Evolutionary conservation across 2,329 filamentous ascomycete species (phyloP).

Genomic region (Beauveria scarabaeidicola): DNA sequence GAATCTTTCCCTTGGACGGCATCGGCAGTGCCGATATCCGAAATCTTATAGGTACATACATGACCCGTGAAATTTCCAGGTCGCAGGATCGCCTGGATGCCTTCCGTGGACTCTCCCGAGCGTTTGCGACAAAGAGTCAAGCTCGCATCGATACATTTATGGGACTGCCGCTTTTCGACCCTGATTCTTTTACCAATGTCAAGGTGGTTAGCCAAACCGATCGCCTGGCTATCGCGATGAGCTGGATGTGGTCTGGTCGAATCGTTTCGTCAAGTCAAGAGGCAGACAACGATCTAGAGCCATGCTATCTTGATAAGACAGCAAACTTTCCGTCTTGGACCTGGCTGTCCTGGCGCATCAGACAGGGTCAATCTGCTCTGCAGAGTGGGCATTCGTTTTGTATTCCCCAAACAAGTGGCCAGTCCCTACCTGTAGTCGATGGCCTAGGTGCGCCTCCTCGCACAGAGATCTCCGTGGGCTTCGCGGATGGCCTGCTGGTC

Average conservation of each 20-base stretch:
- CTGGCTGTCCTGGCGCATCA: constrained; percentile 28
- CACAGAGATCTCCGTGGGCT: constrained; percentile 27
- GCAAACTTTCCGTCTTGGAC: constrained; percentile 28
- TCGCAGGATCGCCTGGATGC: constrained; percentile 26
- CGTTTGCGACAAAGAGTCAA: constrained; percentile 20
- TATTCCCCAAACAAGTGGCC: constrained; percentile 23
- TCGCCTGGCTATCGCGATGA: constrained; percentile 25
- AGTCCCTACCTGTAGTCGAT: constrained; percentile 20
- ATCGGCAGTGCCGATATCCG: constrained; percentile 20
- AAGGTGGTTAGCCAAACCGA: constrained; percentile 24
- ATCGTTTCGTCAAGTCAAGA: not conserved
- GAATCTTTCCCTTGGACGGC: constrained; percentile 22
- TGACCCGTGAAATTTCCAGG: constrained; percentile 21
- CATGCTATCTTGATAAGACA: constrained; percentile 15
- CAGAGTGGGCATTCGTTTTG: constrained; percentile 16
- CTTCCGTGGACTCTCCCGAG: constrained; percentile 24
- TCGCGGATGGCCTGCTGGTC: constrained; percentile 24
- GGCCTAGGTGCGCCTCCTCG: constrained; percentile 23
- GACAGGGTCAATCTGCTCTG: constrained; percentile 16
- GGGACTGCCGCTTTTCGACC: constrained; percentile 28
- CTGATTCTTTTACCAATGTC: constrained; percentile 21
- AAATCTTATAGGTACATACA: constrained; percentile 23
- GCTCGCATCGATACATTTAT: constrained; percentile 22
- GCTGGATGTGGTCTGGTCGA: constrained; percentile 22
- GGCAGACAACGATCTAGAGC: not conserved